Evolutionary conservation across 2,329 filamentous ascomycete genomes (phyloP), one percentile per base, ranked within the genome.

Genomic region (Colletotrichum sublineola): DNA sequence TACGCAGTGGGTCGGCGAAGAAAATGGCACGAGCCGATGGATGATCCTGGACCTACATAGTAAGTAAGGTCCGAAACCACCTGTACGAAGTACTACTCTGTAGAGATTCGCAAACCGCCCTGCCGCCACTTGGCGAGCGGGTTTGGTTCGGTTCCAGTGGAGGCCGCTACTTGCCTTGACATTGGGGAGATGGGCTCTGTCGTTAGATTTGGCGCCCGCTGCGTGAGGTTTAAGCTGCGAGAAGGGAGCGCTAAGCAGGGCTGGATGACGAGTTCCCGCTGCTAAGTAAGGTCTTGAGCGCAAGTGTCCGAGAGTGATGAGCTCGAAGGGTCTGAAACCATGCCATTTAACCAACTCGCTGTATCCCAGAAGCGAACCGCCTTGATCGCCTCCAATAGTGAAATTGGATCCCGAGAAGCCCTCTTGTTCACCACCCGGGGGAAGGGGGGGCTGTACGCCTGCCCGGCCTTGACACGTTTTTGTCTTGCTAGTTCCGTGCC

Each of bases 1-100:
- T 48, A 24, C 24, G 24, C 24, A 24, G 24, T 24, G 29, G 65
- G 42, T 58, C 58, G 57, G 50, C 63, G 68, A 71, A 71, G 68
- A 71, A 71, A 57, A 31, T 68, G 50, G 57, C 63, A 62, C 63
- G 56, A 67, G 68, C 63, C 48, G 40, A 15, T 14, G 62, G 56
- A 33, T 67, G 56, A 62, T 33, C 56, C 48, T 38, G 38, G 46
- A 40, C 44, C 48, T 31, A 29, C 44, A 24, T 24, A 24, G 24
- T 24, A 24, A 24, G 24, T 24, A 24, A 24, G 24, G 24, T 24
- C 24, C 24, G 24, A 24, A 24, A 24, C 24, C 24, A 24, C 24
- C 24, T 24, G 24, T 24, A 24, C 24, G 24, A 24, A 24, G 24
- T 24, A 24, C 24, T 24, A 24, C 1, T 24, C 24, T 24, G 24